Conservation (phyloP, 202 grass and related monocot genomes). For the Hordeum pubiflorum region DNA sequence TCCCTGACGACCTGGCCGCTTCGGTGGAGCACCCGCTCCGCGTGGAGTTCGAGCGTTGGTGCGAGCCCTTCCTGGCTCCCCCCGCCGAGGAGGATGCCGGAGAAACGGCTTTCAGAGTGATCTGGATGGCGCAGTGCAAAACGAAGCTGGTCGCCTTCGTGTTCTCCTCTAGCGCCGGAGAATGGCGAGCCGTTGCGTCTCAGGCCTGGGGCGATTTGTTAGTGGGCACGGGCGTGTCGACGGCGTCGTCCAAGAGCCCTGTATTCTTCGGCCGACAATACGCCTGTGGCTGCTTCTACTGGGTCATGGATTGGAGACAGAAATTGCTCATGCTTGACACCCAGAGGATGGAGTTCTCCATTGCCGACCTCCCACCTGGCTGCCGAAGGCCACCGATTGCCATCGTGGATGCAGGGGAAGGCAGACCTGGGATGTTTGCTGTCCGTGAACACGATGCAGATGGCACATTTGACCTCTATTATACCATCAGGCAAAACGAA, state of each 20-base stretch:
- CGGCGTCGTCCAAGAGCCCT: neutral
- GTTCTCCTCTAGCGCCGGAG: slow-evolving; percentile 13
- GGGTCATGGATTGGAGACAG: slow-evolving; percentile 1
- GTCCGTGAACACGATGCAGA: neutral
- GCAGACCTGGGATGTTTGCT: slow-evolving; percentile 28
- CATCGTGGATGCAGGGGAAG: slow-evolving; percentile 31
- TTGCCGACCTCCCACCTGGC: slow-evolving; percentile 6
- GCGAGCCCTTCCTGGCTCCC: slow-evolving; percentile 33
- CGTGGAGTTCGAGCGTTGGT: slow-evolving; percentile 22
- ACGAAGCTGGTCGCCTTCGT: slow-evolving; percentile 27
- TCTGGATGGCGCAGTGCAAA: slow-evolving; percentile 35
- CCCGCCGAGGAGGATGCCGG: neutral
- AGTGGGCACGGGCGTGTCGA: neutral
- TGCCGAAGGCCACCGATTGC: slow-evolving; percentile 29
- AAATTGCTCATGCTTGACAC: slow-evolving; percentile 28
- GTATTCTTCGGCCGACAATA: slow-evolving; percentile 2
- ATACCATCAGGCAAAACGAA: neutral
- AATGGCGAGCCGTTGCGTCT: slow-evolving; percentile 20
- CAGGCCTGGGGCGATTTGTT: neutral
- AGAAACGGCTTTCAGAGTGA: slow-evolving; percentile 21
- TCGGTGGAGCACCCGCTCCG: slow-evolving; percentile 20
- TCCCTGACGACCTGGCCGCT: slow-evolving; percentile 19
- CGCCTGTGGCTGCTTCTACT: slow-evolving; percentile 28
- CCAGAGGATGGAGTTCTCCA: slow-evolving; percentile 29
- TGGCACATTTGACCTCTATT: slow-evolving; percentile 9